Base-by-base conservation (phyloP, 495 filamentous ascomycete species). In the Penicillium daleae region DNA sequence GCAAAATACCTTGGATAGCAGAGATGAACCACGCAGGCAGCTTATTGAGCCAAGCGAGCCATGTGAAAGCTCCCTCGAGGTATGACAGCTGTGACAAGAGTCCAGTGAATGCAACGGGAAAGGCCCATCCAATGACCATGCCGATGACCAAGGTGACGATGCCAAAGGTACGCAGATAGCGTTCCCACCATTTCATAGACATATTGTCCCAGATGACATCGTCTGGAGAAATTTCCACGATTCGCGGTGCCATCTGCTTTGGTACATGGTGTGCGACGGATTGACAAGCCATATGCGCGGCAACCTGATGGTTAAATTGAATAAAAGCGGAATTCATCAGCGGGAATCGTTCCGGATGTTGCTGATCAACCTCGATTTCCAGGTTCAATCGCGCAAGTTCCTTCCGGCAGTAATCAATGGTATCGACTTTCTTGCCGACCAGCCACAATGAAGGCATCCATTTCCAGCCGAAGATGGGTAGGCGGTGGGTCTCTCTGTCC, bases 141-240 rank as follows among this genome's bases (percentile, higher is more conserved):
- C 79, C 92, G 55, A 77, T 73, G 15, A 94, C 91, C 29, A 91
- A 61, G 42, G 78, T 77, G 26, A 92, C 76, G 22, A 95, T 87
- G 32, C 87, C 69, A 56, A 79, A 83, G 44, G 87, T 89, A 35
- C 95, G 87, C 24, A 92, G 66, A 82, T 95, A 97, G 50, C 88
- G 86, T 66, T 92, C 88, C 91, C 92, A 98, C 95, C 96, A 98
- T 66, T 86, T 89, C 67, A 98, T 90, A 3, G 91, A 94, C 90
- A 99, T 94, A 73, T 99, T 99, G 62, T 96, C 91, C 95, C 95
- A 99, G 55, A 98, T 83, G 22, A 99, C 93, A 74, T 98, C 93
- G 58, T 91, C 87, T 0, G 95, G 95, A 31, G 91, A 92, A 51
- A 99, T 94, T 71, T 98, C 95, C 19, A 97, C 90, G 46, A 90